Base-by-base conservation (phyloP, 148 eudicot genomes). In the Diospyros lotus region DNA sequence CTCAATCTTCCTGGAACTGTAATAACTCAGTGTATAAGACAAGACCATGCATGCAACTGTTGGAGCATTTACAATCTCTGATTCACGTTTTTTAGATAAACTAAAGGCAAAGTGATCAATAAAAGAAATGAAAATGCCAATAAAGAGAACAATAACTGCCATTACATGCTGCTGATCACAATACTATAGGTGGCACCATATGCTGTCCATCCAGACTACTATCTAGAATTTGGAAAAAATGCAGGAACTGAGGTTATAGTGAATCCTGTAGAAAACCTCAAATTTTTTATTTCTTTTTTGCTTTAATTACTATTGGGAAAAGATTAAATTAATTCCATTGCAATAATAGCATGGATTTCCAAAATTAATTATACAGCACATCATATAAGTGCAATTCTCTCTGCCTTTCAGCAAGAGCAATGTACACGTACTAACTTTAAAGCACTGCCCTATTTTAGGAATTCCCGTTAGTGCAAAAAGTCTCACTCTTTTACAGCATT, bases 381-480 rank as follows among this genome's bases (percentile, higher is more conserved):
- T 17, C 10, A 50, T 68, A 50, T 15, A 28, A 9, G 50, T 68
- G 72, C 58, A 68, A 13, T 39, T 68, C 43, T 68, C 58, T 68
- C 44, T 6, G 2, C 44, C 52, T 52, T 68, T 52, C 72, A 68
- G 43, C 41, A 2, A 13, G 58, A 42, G 52, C 52, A 13, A 51
- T 52, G 10, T 11, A 39, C 28, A 28, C 0, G 28, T 28, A 28
- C 28, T 28, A 28, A 28, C 28, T 28, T 28, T 28, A 28, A 28
- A 28, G 28, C 28, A 0, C 28, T 28, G 28, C 28, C 28, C 28
- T 28, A 0, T 28, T 28, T 28, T 28, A 28, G 28, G 13, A 13
- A 11, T 40, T 38, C 40, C 44, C 44, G 3, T 3, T 11, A 68
- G 58, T 68, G 17, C 17, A 28, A 28, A 50, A 38, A 7, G 41